A percentile compares a stretch with the other conserved stretches of the same genome.
phyloP scores from a whole-genome alignment of 352 stramenopile genomes.

The Elongisporangium undulatum region DNA sequence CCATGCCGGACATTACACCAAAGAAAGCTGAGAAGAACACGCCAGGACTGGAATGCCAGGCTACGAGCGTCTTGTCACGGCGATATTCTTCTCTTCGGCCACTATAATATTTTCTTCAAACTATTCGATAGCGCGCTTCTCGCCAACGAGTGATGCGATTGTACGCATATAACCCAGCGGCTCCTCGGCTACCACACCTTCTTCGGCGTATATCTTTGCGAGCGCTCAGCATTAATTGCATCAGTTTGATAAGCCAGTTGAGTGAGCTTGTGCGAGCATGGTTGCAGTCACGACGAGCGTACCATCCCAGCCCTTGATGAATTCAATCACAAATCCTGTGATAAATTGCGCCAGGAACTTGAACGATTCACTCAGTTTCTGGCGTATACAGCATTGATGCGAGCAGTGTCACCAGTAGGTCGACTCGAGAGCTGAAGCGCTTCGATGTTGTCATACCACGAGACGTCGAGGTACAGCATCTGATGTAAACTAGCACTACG shows the following conservation, averaged over 20 bases:
- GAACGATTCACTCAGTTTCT: constrained; percentile 40
- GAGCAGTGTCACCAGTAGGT: constrained; percentile 39
- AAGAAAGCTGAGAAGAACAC: constrained; percentile 39
- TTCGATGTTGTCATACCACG: constrained; percentile 43
- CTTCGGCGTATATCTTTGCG: constrained; percentile 49
- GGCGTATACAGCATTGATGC: constrained; percentile 51
- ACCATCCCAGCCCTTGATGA: constrained; percentile 38
- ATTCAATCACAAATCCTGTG: constrained; percentile 36
- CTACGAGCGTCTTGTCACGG: constrained; percentile 18
- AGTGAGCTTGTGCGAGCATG: constrained; percentile 31
- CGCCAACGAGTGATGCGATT: constrained; percentile 35
- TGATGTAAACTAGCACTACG: constrained; percentile 24
- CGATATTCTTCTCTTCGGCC: constrained; percentile 28
- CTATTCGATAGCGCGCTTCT: constrained; percentile 34
- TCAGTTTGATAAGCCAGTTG: constrained; percentile 19
- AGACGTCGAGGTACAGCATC: constrained; percentile 50
- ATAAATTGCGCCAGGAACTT: constrained; percentile 32
- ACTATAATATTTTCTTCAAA: constrained; percentile 20
- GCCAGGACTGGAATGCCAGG: constrained; percentile 17
- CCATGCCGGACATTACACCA: constrained; percentile 33
- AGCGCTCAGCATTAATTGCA: constrained; percentile 12
- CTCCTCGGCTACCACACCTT: constrained; percentile 47
- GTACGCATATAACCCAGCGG: constrained; percentile 55
- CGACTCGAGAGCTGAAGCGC: constrained; percentile 37
- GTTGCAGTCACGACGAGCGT: constrained; percentile 37